A percentile compares a stretch with the other conserved stretches of the same genome.
Evolutionary conservation across 202 grass and related monocot genomes (phyloP).

Genomic region (Carex arenaria): DNA sequence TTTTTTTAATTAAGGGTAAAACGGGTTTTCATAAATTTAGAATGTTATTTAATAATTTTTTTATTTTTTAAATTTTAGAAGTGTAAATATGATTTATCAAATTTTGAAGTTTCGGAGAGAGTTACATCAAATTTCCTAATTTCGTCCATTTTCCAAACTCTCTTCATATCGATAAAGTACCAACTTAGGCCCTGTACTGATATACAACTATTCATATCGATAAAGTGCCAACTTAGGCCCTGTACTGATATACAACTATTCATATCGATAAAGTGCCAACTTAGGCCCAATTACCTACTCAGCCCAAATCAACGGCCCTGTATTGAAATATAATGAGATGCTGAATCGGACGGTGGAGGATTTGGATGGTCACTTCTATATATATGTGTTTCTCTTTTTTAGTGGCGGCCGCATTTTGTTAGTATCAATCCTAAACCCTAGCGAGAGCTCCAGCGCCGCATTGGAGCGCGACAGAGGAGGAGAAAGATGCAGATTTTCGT

Average conservation of each 20-base stretch:
- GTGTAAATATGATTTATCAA: too few species aligned
- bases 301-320: neutral
- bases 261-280: neutral
- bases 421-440: slow-evolving; percentile 15
- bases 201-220: neutral
- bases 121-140: too few species aligned
- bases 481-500: slow-evolving; percentile 54
- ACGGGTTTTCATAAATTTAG: too few species aligned
- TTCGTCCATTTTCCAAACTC: too few species aligned
- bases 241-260: neutral
- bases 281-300: neutral
- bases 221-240: neutral
- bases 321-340: neutral
- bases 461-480: neutral
- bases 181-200: neutral
- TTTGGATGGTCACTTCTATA: neutral
- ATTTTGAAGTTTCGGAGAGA: too few species aligned
- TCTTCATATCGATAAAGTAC: too few species aligned
- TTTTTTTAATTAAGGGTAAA: too few species aligned
- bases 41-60: too few species aligned
- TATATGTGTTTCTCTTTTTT: neutral
- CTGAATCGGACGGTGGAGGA: neutral
- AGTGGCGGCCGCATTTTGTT: neutral
- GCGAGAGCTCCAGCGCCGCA: neutral
- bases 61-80: too few species aligned